Percentiles rank a stretch among this genome's conserved stretches.
phyloP scores from a whole-genome alignment of 768 basidiomycete genomes.

The Lyophyllum decastes region DNA sequence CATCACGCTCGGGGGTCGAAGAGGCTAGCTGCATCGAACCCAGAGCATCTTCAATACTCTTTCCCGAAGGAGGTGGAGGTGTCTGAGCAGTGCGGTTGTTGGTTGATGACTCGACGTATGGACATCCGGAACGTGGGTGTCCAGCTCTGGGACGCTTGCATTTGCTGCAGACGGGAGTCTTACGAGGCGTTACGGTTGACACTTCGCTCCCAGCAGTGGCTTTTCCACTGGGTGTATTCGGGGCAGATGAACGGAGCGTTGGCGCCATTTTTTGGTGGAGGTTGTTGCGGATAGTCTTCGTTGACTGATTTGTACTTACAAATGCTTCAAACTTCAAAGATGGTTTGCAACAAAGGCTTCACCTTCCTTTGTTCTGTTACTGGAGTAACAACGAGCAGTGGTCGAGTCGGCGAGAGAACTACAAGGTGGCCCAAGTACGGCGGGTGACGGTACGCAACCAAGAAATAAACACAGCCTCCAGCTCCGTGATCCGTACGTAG shows the following conservation, averaged over 20 bases:
- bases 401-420: neutral
- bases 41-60: slow-evolving; percentile 41
- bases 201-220: neutral
- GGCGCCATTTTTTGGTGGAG: slow-evolving; percentile 18
- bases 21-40: slow-evolving; percentile 46
- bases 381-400: neutral
- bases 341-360: neutral
- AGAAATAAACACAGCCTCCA: neutral
- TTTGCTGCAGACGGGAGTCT: slow-evolving; percentile 53
- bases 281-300: neutral
- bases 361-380: neutral
- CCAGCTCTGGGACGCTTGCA: slow-evolving; percentile 56
- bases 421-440: neutral
- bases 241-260: slow-evolving; percentile 19
- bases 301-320: neutral
- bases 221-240: slow-evolving; percentile 18
- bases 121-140: slow-evolving; percentile 67
- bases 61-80: slow-evolving; percentile 15
- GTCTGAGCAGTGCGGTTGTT: slow-evolving; percentile 8
- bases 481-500: neutral
- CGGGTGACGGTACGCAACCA: neutral
- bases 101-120: slow-evolving; percentile 36
- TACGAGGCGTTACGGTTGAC: slow-evolving; percentile 43
- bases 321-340: neutral
- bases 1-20: slow-evolving; percentile 23